Evolutionary conservation across 176 grass and related monocot species (phyloP), one percentile per base, ranked within the genome.

Genomic region (Hordeum marinum): DNA sequence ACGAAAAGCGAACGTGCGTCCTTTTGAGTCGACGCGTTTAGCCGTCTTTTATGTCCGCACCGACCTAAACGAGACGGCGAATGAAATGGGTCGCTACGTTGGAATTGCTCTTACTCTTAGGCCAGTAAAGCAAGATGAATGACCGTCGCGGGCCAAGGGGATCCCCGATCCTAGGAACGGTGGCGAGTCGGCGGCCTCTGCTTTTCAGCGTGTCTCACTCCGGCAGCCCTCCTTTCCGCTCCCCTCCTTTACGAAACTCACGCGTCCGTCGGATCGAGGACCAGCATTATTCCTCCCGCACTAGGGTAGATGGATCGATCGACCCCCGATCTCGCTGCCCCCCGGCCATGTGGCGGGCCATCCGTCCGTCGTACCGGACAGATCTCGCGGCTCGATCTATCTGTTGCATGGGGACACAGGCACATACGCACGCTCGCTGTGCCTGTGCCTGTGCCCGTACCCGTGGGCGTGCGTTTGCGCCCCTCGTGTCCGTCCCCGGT

Each of bases 221-320:
- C 45, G 4, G 40, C n/a, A 18, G 26, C 63, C 71, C 75, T 26
- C 54, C 46, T 61, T 80, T 79, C 35, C 50, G 9, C 5, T 23
- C 52, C 7, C 34, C 69, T 25, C 29, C 27, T 85, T 39, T 39
- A 39, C 18, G 76, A 58, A 63, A 13, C 50, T 78, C 60, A 79
- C 84, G 35, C 50, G 5, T 26, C 78, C 15, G 54, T 57, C 54
- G 18, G 40, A 45, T 72, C 12, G 76, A 29, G 76, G 76, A 25
- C 26, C 66, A 80, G n/a, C 84, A 63, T 73, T 40, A 73, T 80
- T 73, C 73, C 80, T 86, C 77, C 57, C 40, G 40, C 84, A 8
- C 75, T 20, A 8, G 46, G 46, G 15, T 13, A 46, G 17, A 21
- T 40, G 2, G 66, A 29, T 54, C 39, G 67, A 86, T 80, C 29